Percentiles rank a stretch among this genome's conserved stretches.
Evolutionary conservation across 2,329 filamentous ascomycete genomes (phyloP).

Genomic region (Cercospora sesami): DNA sequence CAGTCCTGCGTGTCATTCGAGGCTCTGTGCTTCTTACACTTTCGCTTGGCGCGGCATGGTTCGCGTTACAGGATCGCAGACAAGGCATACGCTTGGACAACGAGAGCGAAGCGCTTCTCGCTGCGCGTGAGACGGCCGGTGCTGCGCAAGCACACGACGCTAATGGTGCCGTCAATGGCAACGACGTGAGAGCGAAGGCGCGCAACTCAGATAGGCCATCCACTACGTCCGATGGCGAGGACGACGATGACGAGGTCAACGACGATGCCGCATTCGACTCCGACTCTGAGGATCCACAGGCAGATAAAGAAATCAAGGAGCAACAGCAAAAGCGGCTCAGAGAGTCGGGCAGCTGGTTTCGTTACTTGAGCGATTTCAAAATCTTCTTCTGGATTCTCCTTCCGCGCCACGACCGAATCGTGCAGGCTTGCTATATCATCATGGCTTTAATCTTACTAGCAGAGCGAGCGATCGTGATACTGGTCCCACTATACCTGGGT

Average conservation of each 20-base stretch:
- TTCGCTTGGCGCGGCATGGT: constrained; percentile 20
- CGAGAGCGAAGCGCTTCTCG: constrained; percentile 33
- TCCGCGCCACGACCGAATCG: constrained; percentile 64
- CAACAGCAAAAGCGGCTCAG: constrained; percentile 63
- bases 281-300: constrained; percentile 58
- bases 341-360: constrained; percentile 73
- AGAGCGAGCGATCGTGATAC: constrained; percentile 70
- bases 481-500: constrained; percentile 79
- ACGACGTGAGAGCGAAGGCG: constrained; percentile 15
- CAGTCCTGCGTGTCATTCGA: constrained; percentile 25
- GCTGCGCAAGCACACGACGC: neutral
- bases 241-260: constrained; percentile 12
- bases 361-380: constrained; percentile 71
- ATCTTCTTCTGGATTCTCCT: constrained; percentile 77
- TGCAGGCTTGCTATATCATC: constrained; percentile 68
- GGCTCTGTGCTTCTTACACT: constrained; percentile 20
- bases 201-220: constrained; percentile 10
- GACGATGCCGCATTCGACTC: constrained; percentile 28
- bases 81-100: constrained; percentile 18
- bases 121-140: neutral
- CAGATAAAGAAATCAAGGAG: constrained; percentile 57
- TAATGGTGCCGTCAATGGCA: constrained; percentile 22
- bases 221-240: constrained; percentile 14
- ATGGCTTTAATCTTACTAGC: constrained; percentile 68
- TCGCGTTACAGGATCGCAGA: constrained; percentile 24